These are phyloP conservation scores for Fraxinus americana DNA, from an alignment of 257 asterid genomes.

Conservation along the genomic window DNA sequence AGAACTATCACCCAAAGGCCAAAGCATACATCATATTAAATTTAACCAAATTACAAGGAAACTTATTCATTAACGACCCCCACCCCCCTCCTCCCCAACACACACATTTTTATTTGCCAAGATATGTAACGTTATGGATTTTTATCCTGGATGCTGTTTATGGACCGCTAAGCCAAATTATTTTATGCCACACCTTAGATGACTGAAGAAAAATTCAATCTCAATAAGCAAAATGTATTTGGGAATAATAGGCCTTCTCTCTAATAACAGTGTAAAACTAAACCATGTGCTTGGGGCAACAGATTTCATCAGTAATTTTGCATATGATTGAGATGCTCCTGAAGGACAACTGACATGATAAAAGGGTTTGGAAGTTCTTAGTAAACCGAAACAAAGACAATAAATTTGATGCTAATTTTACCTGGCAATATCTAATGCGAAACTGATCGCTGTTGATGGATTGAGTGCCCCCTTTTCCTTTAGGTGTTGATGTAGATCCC, in stretches of 20 bases:
- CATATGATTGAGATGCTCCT: conserved; percentile 10
- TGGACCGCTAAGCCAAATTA: not conserved
- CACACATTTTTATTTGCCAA: not conserved
- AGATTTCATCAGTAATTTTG: conserved; percentile 11
- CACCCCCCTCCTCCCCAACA: not conserved
- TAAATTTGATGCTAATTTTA: conserved; percentile 25
- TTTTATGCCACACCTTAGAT: not conserved
- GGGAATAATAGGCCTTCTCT: not conserved
- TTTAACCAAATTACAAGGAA: not conserved
- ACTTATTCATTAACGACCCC: not conserved
- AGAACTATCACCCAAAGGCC: not conserved
- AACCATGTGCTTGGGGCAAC: conserved; percentile 12
- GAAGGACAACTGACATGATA: not conserved
- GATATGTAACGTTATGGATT: not conserved
- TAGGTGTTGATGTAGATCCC: conserved; percentile 94
- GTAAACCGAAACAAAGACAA: not conserved
- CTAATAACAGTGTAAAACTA: conserved; percentile 12
- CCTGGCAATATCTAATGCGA: conserved; percentile 98
- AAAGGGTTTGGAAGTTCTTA: conserved; percentile 13
- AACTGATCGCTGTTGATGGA: conserved; percentile 73
- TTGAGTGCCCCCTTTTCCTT: conserved; percentile 90
- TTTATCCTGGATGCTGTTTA: not conserved
- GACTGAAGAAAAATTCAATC: not conserved
- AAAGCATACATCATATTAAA: not conserved
- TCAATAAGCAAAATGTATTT: not conserved